Conservation (phyloP, 1,284 basidiomycete species). For the Moesziomyces parantarcticus region DNA sequence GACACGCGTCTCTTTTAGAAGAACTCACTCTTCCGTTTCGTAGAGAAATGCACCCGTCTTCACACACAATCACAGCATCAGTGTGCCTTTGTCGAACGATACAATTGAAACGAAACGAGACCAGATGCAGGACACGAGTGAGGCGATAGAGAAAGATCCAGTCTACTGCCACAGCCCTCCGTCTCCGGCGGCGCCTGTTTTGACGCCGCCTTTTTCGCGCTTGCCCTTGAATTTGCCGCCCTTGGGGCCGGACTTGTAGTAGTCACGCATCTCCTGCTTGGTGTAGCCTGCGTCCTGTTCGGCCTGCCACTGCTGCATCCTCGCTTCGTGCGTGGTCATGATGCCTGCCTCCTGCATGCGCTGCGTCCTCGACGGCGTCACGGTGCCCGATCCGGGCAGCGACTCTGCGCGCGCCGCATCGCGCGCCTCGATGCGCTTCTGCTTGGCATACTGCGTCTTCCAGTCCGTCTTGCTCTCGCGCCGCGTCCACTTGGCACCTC, state of each 20-base stretch:
- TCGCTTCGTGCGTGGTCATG: constrained; percentile 43
- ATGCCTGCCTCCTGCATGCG: constrained; percentile 50
- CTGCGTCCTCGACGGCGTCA: constrained; percentile 55
- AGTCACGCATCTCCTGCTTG: constrained; percentile 59
- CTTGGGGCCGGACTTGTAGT: constrained; percentile 58
- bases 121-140: neutral
- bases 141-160: neutral
- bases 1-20: constrained; percentile 4
- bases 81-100: too few species aligned
- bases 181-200: constrained; percentile 49
- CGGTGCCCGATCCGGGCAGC: constrained; percentile 35
- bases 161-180: constrained; percentile 58
- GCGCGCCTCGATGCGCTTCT: constrained; percentile 37
- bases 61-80: constrained; percentile 1
- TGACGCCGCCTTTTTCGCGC: constrained; percentile 57
- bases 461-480: constrained; percentile 62
- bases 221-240: constrained; percentile 63
- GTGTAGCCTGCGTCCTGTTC: constrained; percentile 38
- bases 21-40: neutral
- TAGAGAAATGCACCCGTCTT: neutral
- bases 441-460: constrained; percentile 51
- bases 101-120: neutral
- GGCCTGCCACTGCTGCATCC: constrained; percentile 58
- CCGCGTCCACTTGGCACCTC: constrained; percentile 58
- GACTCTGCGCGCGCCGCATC: constrained; percentile 44